Percentiles rank a stretch among this genome's conserved stretches.
phyloP scores from a whole-genome alignment of 225 moss, liverwort and hornwort genomes.

The Climacium dendroides region DNA sequence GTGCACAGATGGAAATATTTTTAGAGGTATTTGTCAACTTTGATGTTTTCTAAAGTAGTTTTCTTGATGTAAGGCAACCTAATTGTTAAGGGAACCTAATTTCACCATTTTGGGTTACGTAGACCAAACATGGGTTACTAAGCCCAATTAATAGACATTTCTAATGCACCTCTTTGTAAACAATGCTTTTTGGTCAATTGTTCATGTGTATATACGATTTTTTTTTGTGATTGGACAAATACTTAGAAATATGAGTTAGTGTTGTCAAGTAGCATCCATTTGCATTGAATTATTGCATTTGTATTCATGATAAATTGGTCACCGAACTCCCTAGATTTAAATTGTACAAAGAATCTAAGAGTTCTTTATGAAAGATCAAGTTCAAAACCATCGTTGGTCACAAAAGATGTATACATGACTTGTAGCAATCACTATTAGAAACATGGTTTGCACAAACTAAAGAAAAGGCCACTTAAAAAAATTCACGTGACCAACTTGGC shows the following conservation, averaged over 20 bases:
- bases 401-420: not conserved
- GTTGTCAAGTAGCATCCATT: not conserved
- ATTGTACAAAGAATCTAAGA: fast-evolving
- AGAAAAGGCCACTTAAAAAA: fast-evolving
- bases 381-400: not conserved
- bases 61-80: no score
- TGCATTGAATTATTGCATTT: not conserved
- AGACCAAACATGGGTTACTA: no score
- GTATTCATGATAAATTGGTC: not conserved
- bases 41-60: no score
- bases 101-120: no score
- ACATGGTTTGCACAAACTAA: not conserved
- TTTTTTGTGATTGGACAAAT: not conserved
- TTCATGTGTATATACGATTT: not conserved
- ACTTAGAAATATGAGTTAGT: not conserved
- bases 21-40: no score
- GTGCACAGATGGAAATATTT: no score
- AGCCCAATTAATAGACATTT: no score
- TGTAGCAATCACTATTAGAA: not conserved
- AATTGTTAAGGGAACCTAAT: no score
- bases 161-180: no score
- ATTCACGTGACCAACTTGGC: not conserved
- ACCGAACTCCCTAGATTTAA: not conserved
- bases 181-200: not conserved
- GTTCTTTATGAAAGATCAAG: not conserved